Evolutionary conservation across 169 alveolate genomes (phyloP).

Genomic region (Plasmodium vivax): DNA sequence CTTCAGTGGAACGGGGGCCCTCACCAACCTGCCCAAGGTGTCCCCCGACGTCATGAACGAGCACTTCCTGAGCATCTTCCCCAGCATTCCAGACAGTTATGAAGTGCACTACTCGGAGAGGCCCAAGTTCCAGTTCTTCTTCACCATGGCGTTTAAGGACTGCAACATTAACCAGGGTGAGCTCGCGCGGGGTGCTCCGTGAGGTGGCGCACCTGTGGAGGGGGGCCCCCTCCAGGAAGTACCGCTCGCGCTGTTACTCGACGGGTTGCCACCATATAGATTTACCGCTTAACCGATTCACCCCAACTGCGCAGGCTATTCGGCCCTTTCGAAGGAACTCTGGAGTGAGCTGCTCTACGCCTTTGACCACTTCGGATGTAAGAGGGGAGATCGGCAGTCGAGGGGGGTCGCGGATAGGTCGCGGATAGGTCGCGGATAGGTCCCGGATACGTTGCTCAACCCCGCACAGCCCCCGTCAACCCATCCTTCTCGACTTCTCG

Average conservation of each 20-base stretch:
- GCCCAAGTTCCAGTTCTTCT: background rate
- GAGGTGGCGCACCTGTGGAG: background rate
- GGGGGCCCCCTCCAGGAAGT: background rate
- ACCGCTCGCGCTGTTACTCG: background rate
- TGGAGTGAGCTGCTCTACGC: slow-evolving; percentile 33
- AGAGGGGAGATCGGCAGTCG: background rate
- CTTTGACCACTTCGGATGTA: slow-evolving; percentile 61
- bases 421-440: too few relatives aligned
- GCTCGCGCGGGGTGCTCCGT: background rate
- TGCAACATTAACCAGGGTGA: slow-evolving; percentile 62
- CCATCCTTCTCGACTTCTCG: background rate
- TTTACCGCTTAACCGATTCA: background rate
- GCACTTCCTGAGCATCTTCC: background rate
- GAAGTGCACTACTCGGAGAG: background rate
- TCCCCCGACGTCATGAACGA: background rate
- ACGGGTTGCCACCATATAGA: too few relatives aligned
- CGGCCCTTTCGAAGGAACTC: background rate
- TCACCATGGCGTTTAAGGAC: slow-evolving; percentile 26
- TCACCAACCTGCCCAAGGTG: background rate
- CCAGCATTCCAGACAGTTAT: background rate
- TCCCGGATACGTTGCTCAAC: background rate
- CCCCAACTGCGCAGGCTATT: background rate
- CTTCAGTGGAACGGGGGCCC: background rate
- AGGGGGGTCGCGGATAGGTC: too few relatives aligned
- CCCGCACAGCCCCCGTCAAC: background rate